These are phyloP conservation scores for Phytophthora brassicae DNA, from an alignment of 352 stramenopile genomes.

Conservation along the genomic window DNA sequence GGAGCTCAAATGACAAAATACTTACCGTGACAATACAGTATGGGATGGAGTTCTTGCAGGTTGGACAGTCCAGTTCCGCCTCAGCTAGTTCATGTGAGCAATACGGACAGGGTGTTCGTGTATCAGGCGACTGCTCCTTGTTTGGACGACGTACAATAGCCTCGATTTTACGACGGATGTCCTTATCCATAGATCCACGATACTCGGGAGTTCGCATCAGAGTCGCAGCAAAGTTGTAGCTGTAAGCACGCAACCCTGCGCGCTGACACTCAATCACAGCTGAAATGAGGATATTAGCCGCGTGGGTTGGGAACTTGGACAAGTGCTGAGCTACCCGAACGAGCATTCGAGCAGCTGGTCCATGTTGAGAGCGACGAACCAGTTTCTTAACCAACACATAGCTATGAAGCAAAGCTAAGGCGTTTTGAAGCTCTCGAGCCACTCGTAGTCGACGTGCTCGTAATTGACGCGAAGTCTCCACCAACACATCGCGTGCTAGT, in stretches of 20 bases:
- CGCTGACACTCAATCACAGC: conserved; percentile 94
- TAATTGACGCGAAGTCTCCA: conserved; percentile 89
- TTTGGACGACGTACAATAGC: conserved; percentile 92
- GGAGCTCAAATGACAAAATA: not conserved
- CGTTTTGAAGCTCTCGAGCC: conserved; percentile 80
- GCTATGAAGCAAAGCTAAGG: conserved; percentile 92
- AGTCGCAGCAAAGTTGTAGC: conserved; percentile 91
- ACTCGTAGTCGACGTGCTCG: conserved; percentile 87
- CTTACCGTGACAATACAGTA: conserved; percentile 91
- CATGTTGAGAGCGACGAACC: conserved; percentile 87
- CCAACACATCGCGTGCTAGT: conserved; percentile 89
- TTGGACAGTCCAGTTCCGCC: conserved; percentile 89
- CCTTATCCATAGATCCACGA: conserved; percentile 85
- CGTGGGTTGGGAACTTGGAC: conserved; percentile 92
- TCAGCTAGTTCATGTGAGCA: conserved; percentile 75
- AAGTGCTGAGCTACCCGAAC: conserved; percentile 90
- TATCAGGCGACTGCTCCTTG: conserved; percentile 80
- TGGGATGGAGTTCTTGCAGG: conserved; percentile 92
- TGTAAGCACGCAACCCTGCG: conserved; percentile 85
- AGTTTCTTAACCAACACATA: conserved; percentile 95
- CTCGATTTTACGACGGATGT: conserved; percentile 94
- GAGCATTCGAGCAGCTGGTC: conserved; percentile 86
- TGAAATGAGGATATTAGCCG: conserved; percentile 91
- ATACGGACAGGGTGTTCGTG: conserved; percentile 83
- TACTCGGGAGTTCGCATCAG: conserved; percentile 90